Conservation (phyloP, 352 stramenopile species). For the Pythium sukuiense region DNA sequence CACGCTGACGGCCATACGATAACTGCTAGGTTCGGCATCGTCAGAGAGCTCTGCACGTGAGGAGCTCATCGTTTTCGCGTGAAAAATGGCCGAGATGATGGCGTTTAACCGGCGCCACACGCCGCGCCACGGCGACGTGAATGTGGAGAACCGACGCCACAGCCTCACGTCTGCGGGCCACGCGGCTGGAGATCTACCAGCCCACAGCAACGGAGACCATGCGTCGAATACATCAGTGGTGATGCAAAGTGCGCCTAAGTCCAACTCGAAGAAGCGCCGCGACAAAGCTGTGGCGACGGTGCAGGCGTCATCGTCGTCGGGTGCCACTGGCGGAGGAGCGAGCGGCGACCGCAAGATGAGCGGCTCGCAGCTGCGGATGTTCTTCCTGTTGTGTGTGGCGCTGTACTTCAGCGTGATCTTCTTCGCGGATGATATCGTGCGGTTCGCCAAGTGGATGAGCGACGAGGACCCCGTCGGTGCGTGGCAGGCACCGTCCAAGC, state of each 20-base stretch:
- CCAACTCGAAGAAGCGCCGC: conserved; percentile 8
- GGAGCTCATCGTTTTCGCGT: not conserved
- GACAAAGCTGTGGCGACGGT: no score
- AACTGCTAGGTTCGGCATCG: not conserved
- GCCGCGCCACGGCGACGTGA: not conserved
- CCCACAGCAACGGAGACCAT: conserved; percentile 4
- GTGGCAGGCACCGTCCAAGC: conserved; percentile 6
- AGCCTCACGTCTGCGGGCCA: not conserved
- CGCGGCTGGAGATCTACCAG: not conserved
- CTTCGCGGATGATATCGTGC: conserved; percentile 51
- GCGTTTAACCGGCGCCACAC: conserved; percentile 23
- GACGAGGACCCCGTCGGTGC: conserved; percentile 10
- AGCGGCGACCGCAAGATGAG: conserved; percentile 21
- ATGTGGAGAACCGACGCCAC: not conserved
- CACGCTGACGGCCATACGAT: not conserved
- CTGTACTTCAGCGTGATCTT: conserved; percentile 52
- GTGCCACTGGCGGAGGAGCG: no score
- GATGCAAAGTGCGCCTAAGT: conserved; percentile 1
- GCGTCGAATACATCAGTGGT: not conserved
- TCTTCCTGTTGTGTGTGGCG: conserved; percentile 52
- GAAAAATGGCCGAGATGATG: conserved; percentile 20
- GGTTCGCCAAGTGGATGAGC: conserved; percentile 25
- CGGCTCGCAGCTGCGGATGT: conserved; percentile 39
- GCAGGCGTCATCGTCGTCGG: no score
- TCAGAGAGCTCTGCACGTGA: not conserved